phyloP scores from a whole-genome alignment of 768 basidiomycete genomes.

The Leccinum olivaceopallidum region DNA sequence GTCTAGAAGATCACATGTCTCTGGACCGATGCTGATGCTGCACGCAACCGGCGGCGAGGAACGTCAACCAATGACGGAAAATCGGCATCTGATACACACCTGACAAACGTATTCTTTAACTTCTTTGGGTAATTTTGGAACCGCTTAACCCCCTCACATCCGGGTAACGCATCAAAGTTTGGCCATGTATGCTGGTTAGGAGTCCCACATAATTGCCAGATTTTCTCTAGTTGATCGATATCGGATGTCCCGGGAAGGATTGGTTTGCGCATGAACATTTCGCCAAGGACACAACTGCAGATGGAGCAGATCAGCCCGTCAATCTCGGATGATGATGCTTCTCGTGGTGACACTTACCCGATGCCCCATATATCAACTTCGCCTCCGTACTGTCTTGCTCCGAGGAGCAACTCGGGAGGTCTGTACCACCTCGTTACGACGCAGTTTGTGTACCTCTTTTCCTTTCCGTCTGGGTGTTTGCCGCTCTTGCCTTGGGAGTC shows the following conservation, averaged over 20 bases:
- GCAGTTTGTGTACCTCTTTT: slow-evolving; percentile 89
- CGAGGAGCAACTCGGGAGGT: slow-evolving; percentile 89
- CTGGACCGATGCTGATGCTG: slow-evolving; percentile 57
- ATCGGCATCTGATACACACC: slow-evolving; percentile 42
- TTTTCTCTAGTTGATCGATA: slow-evolving; percentile 88
- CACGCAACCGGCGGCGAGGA: slow-evolving; percentile 5
- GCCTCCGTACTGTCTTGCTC: slow-evolving; percentile 86
- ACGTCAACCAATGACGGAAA: slow-evolving; percentile 2
- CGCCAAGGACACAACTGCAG: slow-evolving; percentile 87
- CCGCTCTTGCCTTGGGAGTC: slow-evolving; percentile 22
- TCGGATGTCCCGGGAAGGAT: slow-evolving; percentile 89
- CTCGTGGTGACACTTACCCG: slow-evolving; percentile 54
- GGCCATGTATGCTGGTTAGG: slow-evolving; percentile 85
- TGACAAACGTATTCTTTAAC: slow-evolving; percentile 57
- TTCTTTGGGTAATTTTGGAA: slow-evolving; percentile 56
- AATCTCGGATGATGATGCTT: background rate
- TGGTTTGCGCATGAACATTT: slow-evolving; percentile 89
- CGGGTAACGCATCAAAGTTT: slow-evolving; percentile 70
- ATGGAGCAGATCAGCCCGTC: slow-evolving; percentile 3
- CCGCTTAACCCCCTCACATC: slow-evolving; percentile 75
- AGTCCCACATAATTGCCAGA: slow-evolving; percentile 87
- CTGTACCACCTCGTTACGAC: slow-evolving; percentile 96
- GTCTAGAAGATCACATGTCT: slow-evolving; percentile 82
- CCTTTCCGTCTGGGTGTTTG: slow-evolving; percentile 45
- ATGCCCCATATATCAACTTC: slow-evolving; percentile 99